Evolutionary conservation across 2,329 filamentous ascomycete species (phyloP), one percentile per base, ranked within the genome.

Genomic region (Neonectria faginata): DNA sequence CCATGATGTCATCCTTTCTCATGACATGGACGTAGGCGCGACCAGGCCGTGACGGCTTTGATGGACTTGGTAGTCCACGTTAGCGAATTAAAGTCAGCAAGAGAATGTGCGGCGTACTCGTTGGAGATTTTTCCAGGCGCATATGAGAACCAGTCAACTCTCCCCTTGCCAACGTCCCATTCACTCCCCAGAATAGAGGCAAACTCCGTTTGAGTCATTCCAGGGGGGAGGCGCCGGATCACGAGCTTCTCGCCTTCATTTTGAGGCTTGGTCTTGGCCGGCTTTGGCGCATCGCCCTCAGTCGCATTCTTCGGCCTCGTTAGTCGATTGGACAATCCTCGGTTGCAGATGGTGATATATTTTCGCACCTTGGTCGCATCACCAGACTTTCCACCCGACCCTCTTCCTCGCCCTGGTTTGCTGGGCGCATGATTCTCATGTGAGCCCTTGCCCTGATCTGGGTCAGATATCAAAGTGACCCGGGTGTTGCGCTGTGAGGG

Each of bases 171-270:
- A 3, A 86, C 73, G 73, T 89, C 92, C 95, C 95, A 98, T 53
- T 94, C 91, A 2, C 90, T 85, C 4, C 94, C 94, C 12, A 97
- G 78, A 9, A 89, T 85, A 14, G 82, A 79, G 72, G 89, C 84
- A 67, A 97, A 95, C 74, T 99, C 96, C 1, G 85, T 79, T 74
- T 92, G 87, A 0, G 92, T 97, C 77, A 99, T 84, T 9, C 91
- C 93, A 1, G 96, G 94, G 10, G 96, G 93, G 4, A 99, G 86
- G 62, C 95, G 88, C 57, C 97, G 89, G 59, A 97, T 85, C 25
- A 97, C 85, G 12, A 97, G 85, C 83, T 98, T 98, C 74, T 97
- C 86, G 64, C 92, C 91, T 61, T 79, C 77, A 69, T 76, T 77
- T 14, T 77, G 76, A 50, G 75, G 41, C 64, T 75, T 80, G 9